phyloP scores from a whole-genome alignment of 345 rosid species.

The Hibiscus syriacus region DNA sequence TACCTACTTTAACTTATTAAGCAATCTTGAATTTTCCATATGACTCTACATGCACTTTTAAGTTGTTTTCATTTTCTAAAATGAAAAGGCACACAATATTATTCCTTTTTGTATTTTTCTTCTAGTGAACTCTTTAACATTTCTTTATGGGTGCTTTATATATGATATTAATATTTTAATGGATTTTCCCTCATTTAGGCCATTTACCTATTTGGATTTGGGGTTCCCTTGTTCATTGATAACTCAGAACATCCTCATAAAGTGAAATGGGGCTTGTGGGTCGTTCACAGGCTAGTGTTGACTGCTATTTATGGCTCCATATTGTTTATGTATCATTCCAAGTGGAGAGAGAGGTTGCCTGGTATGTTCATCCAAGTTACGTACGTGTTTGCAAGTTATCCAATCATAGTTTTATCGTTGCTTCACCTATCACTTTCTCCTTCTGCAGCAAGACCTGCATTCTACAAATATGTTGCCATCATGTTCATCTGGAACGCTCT shows the following conservation, averaged over 20 bases:
- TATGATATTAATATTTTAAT: slow-evolving; percentile 3
- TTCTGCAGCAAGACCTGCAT: slow-evolving; percentile 81
- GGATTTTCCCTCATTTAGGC: slow-evolving; percentile 37
- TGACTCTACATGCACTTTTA: background rate
- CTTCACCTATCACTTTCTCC: slow-evolving; percentile 12
- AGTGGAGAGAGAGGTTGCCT: slow-evolving; percentile 54
- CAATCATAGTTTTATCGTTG: background rate
- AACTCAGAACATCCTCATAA: slow-evolving; percentile 32
- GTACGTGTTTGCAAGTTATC: background rate
- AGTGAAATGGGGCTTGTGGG: slow-evolving; percentile 80
- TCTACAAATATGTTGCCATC: slow-evolving; percentile 59
- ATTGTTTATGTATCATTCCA: slow-evolving; percentile 66
- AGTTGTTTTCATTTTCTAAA: background rate
- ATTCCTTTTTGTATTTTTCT: background rate
- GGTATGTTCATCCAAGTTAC: slow-evolving; percentile 2
- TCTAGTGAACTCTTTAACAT: background rate
- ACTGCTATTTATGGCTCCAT: slow-evolving; percentile 68
- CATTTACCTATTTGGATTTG: slow-evolving; percentile 61
- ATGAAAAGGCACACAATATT: background rate
- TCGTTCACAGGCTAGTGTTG: slow-evolving; percentile 65
- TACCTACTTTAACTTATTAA: background rate
- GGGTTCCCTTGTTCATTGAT: slow-evolving; percentile 73
- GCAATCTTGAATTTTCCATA: background rate
- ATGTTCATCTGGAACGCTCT: slow-evolving; percentile 64
- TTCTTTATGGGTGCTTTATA: background rate